Conservation (phyloP, 2,329 filamentous ascomycete species). For the Scytalidium lignicola region DNA sequence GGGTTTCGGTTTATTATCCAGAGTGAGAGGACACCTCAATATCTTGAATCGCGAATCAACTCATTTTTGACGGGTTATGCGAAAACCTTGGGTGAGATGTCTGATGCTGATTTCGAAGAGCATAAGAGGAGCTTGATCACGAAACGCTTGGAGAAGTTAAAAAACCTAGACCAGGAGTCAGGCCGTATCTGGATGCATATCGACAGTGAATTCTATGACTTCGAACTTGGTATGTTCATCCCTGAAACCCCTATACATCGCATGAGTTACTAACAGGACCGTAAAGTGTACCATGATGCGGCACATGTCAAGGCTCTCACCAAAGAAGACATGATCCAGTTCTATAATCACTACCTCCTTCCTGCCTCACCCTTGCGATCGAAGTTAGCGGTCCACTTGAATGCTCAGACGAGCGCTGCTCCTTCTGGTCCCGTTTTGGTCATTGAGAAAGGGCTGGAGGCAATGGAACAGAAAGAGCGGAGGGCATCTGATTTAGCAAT, state of each 20-base stretch:
- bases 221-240: slow-evolving; percentile 64
- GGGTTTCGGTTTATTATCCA: slow-evolving; percentile 90
- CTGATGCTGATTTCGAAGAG: slow-evolving; percentile 76
- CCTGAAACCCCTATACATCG: not conserved
- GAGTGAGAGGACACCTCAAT: slow-evolving; percentile 79
- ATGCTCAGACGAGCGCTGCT: slow-evolving; percentile 59
- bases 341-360: slow-evolving; percentile 71
- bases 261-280: slow-evolving; percentile 4
- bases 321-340: slow-evolving; percentile 74
- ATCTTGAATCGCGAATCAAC: slow-evolving; percentile 83
- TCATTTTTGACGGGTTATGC: slow-evolving; percentile 69
- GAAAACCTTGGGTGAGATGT: slow-evolving; percentile 67
- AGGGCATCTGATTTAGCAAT: not conserved
- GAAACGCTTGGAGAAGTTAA: slow-evolving; percentile 82
- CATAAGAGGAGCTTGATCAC: slow-evolving; percentile 88
- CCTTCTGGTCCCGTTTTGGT: slow-evolving; percentile 24
- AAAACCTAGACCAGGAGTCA: slow-evolving; percentile 85
- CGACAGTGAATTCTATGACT: slow-evolving; percentile 81
- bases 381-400: slow-evolving; percentile 80
- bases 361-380: slow-evolving; percentile 68
- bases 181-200: slow-evolving; percentile 82
- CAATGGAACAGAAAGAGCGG: slow-evolving; percentile 20
- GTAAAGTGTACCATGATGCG: slow-evolving; percentile 55
- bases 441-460: slow-evolving; percentile 35
- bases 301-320: slow-evolving; percentile 67